A percentile compares a stretch with the other conserved stretches of the same genome.
phyloP scores from a whole-genome alignment of 306 rosid genomes.

The barrel medic (Medicago truncatula) region DNA sequence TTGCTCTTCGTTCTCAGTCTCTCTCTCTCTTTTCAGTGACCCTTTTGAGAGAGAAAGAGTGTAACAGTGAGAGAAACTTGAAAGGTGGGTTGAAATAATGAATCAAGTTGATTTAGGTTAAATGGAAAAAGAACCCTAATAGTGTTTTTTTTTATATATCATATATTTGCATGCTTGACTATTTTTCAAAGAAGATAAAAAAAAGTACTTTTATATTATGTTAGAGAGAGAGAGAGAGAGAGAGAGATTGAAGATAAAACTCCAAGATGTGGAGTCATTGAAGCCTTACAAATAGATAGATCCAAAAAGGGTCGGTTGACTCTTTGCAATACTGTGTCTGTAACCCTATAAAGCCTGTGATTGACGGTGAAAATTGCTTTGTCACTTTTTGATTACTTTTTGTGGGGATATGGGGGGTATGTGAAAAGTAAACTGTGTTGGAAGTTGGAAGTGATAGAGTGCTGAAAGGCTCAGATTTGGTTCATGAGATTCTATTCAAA shows the following conservation, averaged over 20 bases:
- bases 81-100: conserved; percentile 14
- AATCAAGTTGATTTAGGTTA: conserved; percentile 28
- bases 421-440: conserved; percentile 39
- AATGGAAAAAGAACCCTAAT: conserved; percentile 71
- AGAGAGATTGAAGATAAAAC: conserved; percentile 54
- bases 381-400: conserved; percentile 50
- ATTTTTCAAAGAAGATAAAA: background rate
- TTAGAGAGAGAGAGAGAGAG: conserved; percentile 2
- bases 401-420: background rate
- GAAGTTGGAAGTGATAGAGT: too few relatives aligned
- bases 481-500: too few relatives aligned
- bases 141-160: conserved; percentile 27
- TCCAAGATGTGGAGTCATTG: conserved; percentile 76
- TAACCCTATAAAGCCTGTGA: conserved; percentile 52
- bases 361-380: conserved; percentile 49
- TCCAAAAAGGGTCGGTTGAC: conserved; percentile 96
- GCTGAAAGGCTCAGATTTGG: too few relatives aligned
- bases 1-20: conserved; percentile 72
- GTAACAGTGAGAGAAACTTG: background rate
- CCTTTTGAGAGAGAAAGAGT: conserved; percentile 5
- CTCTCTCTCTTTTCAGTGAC: conserved; percentile 40
- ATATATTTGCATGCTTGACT: conserved; percentile 74
- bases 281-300: conserved; percentile 86
- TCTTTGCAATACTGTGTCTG: conserved; percentile 44
- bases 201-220: background rate